Base-by-base conservation (phyloP, 768 basidiomycete species). In the Cystobasidium ongulense region DNA sequence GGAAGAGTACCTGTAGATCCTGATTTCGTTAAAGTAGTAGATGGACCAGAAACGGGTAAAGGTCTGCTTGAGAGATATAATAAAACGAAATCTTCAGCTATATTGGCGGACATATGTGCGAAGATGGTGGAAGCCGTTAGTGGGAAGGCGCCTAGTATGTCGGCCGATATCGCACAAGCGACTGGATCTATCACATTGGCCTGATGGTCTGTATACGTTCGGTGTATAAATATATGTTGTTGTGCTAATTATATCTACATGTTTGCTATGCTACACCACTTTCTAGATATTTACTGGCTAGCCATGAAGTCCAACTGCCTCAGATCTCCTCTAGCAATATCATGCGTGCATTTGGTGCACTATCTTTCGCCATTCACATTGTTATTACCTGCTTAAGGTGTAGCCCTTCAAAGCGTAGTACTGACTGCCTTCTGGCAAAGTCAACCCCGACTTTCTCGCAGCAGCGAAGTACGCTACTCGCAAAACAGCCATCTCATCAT, bases 1-100 rank as follows among this genome's bases (percentile, higher is more conserved):
- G 96, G 96, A 13, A 86, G 89, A 52, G 83, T 99, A 43, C 96
- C 96, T 5, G 89, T 99, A 46, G 96, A 98, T 83, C 89, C 90
- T 0, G 91, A 91, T 77, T 86, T 99, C 36, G 92, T 93, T 52
- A 86, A 86, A 25, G 80, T 98, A 66, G 82, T 99, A 75, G 95
- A 98, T 78, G 88, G 53, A 15, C 53, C 70, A 21, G 68, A 54
- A 38, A 36, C 64, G 13, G 66, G 67, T 18, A 36, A 35, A 29
- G 67, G 38, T 18, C 54, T 75, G 27, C 43, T 75, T 13, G 74
- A 72, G 27, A 18, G 74, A 29, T 76, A 76, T 50, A 35, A 57
- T 39, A 61, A 38, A 41, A 75, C 74, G 18, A 52, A 29, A 46
- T 72, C 39, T 17, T 72, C 46, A 39, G 33, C 15, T 21, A 57